phyloP scores from a whole-genome alignment of 1,284 basidiomycete genomes.

The Amylostereum chailletii region DNA sequence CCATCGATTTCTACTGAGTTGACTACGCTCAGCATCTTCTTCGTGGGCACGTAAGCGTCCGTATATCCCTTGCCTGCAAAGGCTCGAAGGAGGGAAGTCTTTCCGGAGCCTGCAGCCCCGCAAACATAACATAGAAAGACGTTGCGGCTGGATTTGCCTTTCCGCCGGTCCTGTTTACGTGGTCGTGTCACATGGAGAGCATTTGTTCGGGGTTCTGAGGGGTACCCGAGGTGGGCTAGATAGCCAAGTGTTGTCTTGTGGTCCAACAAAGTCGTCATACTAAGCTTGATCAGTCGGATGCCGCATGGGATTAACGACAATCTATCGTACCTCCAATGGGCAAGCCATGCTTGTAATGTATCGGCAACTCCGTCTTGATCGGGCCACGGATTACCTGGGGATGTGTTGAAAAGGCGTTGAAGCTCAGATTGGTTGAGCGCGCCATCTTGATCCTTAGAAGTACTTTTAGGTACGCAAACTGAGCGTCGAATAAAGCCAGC shows the following conservation, averaged over 20 bases:
- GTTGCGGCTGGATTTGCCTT: constrained; percentile 80
- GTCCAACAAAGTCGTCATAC: constrained; percentile 95
- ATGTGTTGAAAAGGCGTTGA: constrained; percentile 85
- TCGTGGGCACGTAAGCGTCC: constrained; percentile 77
- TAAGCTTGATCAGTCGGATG: constrained; percentile 21
- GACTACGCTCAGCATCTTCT: constrained; percentile 85
- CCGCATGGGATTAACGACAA: neutral
- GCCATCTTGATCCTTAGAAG: constrained; percentile 82
- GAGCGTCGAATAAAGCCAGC: neutral
- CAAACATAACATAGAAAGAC: constrained; percentile 92
- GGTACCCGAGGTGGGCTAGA: constrained; percentile 91
- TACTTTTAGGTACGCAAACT: neutral
- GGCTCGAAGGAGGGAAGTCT: constrained; percentile 79
- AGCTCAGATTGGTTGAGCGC: constrained; percentile 84
- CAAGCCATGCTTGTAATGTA: constrained; percentile 95
- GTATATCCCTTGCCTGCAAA: constrained; percentile 80
- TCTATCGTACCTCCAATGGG: constrained; percentile 84
- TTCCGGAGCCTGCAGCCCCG: constrained; percentile 93
- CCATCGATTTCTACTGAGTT: constrained; percentile 94
- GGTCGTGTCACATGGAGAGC: constrained; percentile 79
- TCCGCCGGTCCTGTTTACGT: constrained; percentile 79
- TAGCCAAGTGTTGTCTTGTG: constrained; percentile 89
- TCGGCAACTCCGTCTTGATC: constrained; percentile 81
- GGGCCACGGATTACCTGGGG: constrained; percentile 91
- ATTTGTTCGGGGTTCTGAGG: constrained; percentile 63